Percentiles rank a stretch among this genome's conserved stretches.
These are phyloP conservation scores for Trypanosoma boissoni DNA, from an alignment of 208 protist species.

Conservation along the genomic window DNA sequence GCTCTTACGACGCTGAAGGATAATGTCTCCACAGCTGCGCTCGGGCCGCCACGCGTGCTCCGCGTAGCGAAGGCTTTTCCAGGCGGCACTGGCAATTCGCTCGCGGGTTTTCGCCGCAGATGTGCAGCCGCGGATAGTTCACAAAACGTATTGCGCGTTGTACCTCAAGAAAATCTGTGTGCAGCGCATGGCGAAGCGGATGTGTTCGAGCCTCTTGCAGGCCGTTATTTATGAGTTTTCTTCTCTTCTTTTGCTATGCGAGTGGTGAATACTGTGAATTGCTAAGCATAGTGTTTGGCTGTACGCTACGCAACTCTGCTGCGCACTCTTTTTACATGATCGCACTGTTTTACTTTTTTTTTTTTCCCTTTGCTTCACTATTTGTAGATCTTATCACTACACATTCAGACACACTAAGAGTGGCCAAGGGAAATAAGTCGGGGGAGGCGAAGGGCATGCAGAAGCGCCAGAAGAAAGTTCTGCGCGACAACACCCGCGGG, in stretches of 20 bases:
- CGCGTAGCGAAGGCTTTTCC: constrained; percentile 20
- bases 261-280: neutral
- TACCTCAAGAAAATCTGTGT: constrained; percentile 15
- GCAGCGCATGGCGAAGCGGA: neutral
- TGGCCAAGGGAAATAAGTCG: too few relatives aligned
- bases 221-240: constrained; percentile 18
- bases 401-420: too few relatives aligned
- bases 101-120: too few relatives aligned
- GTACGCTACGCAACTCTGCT: too few relatives aligned
- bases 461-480: too few relatives aligned
- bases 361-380: neutral
- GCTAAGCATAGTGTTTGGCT: too few relatives aligned
- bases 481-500: too few relatives aligned
- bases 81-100: constrained; percentile 6
- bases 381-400: too few relatives aligned
- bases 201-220: constrained; percentile 14
- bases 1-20: neutral
- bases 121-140: neutral
- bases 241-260: constrained; percentile 8
- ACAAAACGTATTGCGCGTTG: constrained; percentile 2
- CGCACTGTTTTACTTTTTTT: neutral
- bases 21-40: neutral
- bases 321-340: too few relatives aligned
- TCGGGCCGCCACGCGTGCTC: constrained; percentile 4
- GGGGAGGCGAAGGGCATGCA: too few relatives aligned